phyloP scores from a whole-genome alignment of 2,329 filamentous ascomycete species.

The Dothistroma pini region DNA sequence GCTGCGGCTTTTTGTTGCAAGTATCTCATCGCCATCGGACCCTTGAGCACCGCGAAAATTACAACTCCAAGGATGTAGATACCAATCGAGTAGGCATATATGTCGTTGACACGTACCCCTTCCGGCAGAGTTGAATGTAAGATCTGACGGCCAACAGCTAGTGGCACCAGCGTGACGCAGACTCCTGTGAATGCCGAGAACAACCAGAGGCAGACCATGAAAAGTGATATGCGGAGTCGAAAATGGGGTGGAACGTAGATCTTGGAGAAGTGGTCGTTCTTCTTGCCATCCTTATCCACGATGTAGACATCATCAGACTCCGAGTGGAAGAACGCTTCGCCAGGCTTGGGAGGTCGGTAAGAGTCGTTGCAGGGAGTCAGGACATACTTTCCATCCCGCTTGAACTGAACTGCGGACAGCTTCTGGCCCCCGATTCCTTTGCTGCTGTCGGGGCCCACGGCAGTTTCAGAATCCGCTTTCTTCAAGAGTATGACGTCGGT shows the following conservation, averaged over 20 bases:
- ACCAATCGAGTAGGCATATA: constrained; percentile 92
- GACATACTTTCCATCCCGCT: constrained; percentile 76
- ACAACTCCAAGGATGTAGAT: constrained; percentile 72
- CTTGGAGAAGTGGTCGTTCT: constrained; percentile 49
- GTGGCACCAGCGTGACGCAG: constrained; percentile 76
- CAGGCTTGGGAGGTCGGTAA: constrained; percentile 85
- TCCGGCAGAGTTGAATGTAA: constrained; percentile 69
- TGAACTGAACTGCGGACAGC: constrained; percentile 48
- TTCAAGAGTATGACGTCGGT: constrained; percentile 24
- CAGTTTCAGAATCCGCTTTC: constrained; percentile 9
- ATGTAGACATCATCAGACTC: constrained; percentile 52
- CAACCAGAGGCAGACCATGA: constrained; percentile 87
- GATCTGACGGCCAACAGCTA: constrained; percentile 77
- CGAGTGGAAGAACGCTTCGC: constrained; percentile 74
- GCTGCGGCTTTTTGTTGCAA: constrained; percentile 18
- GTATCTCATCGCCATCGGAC: constrained; percentile 8
- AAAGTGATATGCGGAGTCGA: constrained; percentile 71
- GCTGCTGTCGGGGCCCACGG: constrained; percentile 16
- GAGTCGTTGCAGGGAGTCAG: constrained; percentile 93
- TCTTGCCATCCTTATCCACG: constrained; percentile 33
- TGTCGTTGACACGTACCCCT: constrained; percentile 78
- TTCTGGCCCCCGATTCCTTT: not conserved
- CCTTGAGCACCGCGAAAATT: constrained; percentile 51
- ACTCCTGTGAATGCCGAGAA: constrained; percentile 89
- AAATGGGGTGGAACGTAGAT: constrained; percentile 81